Percentiles rank a stretch among this genome's conserved stretches.
Evolutionary conservation across 2,329 filamentous ascomycete species (phyloP).

Genomic region (Aureobasidium sp.): DNA sequence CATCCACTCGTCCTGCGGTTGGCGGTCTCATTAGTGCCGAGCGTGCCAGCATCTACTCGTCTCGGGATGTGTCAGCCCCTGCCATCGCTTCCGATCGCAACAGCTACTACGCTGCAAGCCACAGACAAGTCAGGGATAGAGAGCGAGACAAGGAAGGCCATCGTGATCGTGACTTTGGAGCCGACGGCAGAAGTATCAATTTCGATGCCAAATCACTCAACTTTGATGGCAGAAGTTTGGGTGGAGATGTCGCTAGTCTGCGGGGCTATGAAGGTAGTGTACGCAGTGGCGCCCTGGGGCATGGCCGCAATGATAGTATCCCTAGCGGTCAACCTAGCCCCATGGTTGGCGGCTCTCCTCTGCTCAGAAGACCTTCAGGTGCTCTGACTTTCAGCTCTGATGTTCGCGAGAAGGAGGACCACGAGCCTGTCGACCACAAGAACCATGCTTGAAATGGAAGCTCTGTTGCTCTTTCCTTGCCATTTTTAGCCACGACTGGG

Average conservation of each 20-base stretch:
- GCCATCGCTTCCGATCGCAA: slow-evolving; percentile 66
- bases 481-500: neutral
- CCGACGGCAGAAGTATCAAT: slow-evolving; percentile 16
- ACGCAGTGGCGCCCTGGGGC: slow-evolving; percentile 66
- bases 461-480: neutral
- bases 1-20: slow-evolving; percentile 41
- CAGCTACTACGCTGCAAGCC: slow-evolving; percentile 64
- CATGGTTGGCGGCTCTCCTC: slow-evolving; percentile 40
- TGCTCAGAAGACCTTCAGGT: slow-evolving; percentile 24
- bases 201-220: slow-evolving; percentile 20
- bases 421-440: neutral
- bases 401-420: slow-evolving; percentile 3
- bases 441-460: neutral
- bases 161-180: slow-evolving; percentile 4
- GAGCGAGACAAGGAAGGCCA: slow-evolving; percentile 17
- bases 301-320: slow-evolving; percentile 73
- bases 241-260: slow-evolving; percentile 60
- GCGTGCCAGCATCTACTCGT: slow-evolving; percentile 65
- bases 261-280: slow-evolving; percentile 75
- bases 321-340: slow-evolving; percentile 65
- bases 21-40: slow-evolving; percentile 51
- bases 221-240: slow-evolving; percentile 15
- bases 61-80: slow-evolving; percentile 39
- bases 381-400: slow-evolving; percentile 8
- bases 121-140: slow-evolving; percentile 19